Conservation (phyloP, 306 rosid genomes). For the Gillenia trifoliata region DNA sequence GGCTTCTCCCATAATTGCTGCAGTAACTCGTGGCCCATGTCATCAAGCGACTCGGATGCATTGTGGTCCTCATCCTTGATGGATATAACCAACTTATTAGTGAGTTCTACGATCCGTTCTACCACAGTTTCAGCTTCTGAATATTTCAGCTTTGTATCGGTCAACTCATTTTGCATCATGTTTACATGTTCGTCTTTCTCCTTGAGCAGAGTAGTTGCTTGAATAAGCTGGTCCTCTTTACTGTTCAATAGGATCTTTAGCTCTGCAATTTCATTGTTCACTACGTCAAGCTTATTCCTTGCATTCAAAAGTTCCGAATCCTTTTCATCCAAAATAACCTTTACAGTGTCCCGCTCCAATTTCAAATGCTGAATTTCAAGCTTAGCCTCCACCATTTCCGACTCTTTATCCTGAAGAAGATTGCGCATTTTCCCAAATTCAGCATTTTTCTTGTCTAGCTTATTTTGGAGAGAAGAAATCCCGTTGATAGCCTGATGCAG, state of each 20-base stretch:
- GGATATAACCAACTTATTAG: slow-evolving; percentile 61
- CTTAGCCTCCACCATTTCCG: slow-evolving; percentile 70
- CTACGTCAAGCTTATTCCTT: slow-evolving; percentile 50
- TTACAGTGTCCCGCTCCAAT: slow-evolving; percentile 68
- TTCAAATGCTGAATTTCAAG: slow-evolving; percentile 76
- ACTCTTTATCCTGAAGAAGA: slow-evolving; percentile 59
- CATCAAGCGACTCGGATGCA: slow-evolving; percentile 20
- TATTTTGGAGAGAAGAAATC: slow-evolving; percentile 48
- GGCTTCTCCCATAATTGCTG: slow-evolving; percentile 41
- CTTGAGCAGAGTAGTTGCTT: slow-evolving; percentile 60
- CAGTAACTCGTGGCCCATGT: slow-evolving; percentile 24
- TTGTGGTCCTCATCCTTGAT: slow-evolving; percentile 41
- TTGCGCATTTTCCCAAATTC: slow-evolving; percentile 38
- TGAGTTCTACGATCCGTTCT: slow-evolving; percentile 57
- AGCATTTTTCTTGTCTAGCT: slow-evolving; percentile 42
- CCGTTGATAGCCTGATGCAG: slow-evolving; percentile 60
- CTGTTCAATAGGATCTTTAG: slow-evolving; percentile 59
- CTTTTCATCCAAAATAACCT: slow-evolving; percentile 62
- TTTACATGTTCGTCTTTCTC: slow-evolving; percentile 73
- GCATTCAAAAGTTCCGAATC: slow-evolving; percentile 80
- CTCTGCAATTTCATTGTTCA: slow-evolving; percentile 63
- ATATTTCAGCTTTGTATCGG: slow-evolving; percentile 45
- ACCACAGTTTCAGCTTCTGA: slow-evolving; percentile 71
- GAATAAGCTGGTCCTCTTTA: slow-evolving; percentile 67
- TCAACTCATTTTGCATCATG: slow-evolving; percentile 49